phyloP scores from a whole-genome alignment of 1,284 basidiomycete species.

The Cryptococcus sp. region DNA sequence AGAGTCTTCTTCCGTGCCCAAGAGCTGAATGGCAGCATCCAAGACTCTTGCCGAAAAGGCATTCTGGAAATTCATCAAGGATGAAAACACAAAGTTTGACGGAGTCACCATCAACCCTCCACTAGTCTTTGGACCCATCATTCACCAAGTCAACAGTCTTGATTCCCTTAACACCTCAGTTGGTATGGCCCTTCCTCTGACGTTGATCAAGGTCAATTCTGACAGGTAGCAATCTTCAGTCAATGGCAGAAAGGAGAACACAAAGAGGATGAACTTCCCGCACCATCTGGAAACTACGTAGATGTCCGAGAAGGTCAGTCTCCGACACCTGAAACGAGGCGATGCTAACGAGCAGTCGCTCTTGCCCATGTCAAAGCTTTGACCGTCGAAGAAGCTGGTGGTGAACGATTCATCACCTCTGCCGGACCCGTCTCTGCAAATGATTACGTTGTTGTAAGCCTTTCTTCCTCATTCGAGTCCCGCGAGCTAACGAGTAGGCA shows the following conservation, averaged over 20 bases:
- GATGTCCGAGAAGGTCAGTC: slow-evolving; percentile 53
- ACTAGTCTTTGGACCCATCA: slow-evolving; percentile 51
- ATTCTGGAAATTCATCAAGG: slow-evolving; percentile 55
- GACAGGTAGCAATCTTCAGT: slow-evolving; percentile 39
- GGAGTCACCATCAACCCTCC: slow-evolving; percentile 57
- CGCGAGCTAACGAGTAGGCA: slow-evolving; percentile 6
- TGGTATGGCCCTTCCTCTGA: slow-evolving; percentile 10
- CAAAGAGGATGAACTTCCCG: slow-evolving; percentile 41
- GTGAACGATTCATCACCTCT: slow-evolving; percentile 57
- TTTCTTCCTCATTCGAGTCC: background rate
- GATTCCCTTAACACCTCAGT: slow-evolving; percentile 57
- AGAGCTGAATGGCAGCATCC: slow-evolving; percentile 13
- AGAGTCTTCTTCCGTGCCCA: background rate
- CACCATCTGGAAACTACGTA: slow-evolving; percentile 51
- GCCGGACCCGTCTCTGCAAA: slow-evolving; percentile 43
- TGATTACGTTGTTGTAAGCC: slow-evolving; percentile 30
- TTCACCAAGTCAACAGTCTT: slow-evolving; percentile 54
- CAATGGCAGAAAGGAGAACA: slow-evolving; percentile 46
- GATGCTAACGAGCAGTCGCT: slow-evolving; percentile 47
- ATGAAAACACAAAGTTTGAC: slow-evolving; percentile 58
- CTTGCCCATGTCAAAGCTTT: slow-evolving; percentile 58
- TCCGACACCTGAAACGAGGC: background rate
- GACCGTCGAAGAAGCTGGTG: slow-evolving; percentile 56
- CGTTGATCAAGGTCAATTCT: slow-evolving; percentile 5
- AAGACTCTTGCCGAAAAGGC: slow-evolving; percentile 66